Base-by-base conservation (phyloP, 768 basidiomycete genomes). In the Heimioporus sp. region DNA sequence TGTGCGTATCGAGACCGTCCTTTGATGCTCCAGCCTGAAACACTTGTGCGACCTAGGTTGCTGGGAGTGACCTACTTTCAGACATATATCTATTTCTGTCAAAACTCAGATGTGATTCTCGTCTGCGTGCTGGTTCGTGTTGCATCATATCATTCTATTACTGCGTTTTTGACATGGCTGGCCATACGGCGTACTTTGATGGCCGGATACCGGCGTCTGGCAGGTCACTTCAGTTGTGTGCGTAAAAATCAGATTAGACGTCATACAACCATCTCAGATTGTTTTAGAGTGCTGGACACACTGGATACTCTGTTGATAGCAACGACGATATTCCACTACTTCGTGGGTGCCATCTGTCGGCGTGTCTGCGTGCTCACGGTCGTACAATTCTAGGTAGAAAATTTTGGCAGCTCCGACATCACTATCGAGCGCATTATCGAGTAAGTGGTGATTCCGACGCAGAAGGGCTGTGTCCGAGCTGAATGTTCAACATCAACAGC, bases 11-110 rank as follows among this genome's bases (percentile, higher is more conserved):
- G 19, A n/a, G 21, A 35, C 1, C 38, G 10, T 15, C 15, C 31
- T 43, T 17, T 12, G 19, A 43, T 4, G 4, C 17, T 17, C 32
- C 28, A 12, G 39, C 21, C 42, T 36, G 39, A 53, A 30, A 10
- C 4, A 10, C 19, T 16, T 38, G 28, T 49, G 32, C 17, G 31
- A 10, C 16, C 3, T 37, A 56, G 48, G 51, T 36, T 56, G 24
- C 50, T 52, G 13, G 49, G 57, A 9, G 38, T 17, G 19, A 47
- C 50, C 7, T 49, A 49, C 19, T 24, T 61, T 11, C 48, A 51
- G 46, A 46, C 45, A 19, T 43, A 36, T 16, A 6, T 43, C 40
- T 56, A 60, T 21, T 43, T 50, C 39, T 15, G 2, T 35, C 55
- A 16, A 31, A 52, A 31, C 46, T 21, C n/a, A 10, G 51, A 34